Evolutionary conservation across 2,329 filamentous ascomycete species (phyloP), one percentile per base, ranked within the genome.

Genomic region (Penicillium brevicompactum): DNA sequence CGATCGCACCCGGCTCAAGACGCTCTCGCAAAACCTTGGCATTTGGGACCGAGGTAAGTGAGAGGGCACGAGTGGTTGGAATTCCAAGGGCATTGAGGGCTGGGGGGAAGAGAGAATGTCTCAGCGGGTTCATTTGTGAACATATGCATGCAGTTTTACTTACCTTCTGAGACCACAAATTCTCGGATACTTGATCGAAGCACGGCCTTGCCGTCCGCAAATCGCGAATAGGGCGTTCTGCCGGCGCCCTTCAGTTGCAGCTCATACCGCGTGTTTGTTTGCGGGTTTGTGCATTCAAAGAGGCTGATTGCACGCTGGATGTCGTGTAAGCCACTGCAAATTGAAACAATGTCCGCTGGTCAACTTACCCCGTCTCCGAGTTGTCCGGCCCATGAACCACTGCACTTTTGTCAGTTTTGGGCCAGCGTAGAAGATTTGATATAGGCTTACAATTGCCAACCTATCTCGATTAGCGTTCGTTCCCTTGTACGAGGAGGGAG

Each of bases 171-270:
- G 18, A 96, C 92, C 42, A 99, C 80, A 65, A 94, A 99, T 76
- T 99, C 94, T 57, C 94, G 84, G 64, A 99, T 96, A 68, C 91
- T 96, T 27, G 91, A 96, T 57, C 94, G 82, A 49, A 99, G 78
- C 2, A 99, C 94, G 1, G 94, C 94, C 71, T 94, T 93, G 30
- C 94, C 94, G 71, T 99, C 94, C 22, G 94, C 94, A 64, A 99
- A 99, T 3, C 94, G 88, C 38, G 91, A 96, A 76, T 99, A 99
- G 0, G 94, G 94, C 4, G 94, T 99, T 67, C 88, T 79, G 5
- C 94, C 94, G 14, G 94, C 94, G 22, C 94, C 94, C 74, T 99
- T 99, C 57, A 99, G 81, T 74, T 97, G 94, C 42, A 97, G 72
- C 74, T 99, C 94, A 70, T 96, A 97, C 24, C 90, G 84, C 34